Percentiles rank a stretch among this genome's conserved stretches.
Evolutionary conservation across 2,329 filamentous ascomycete genomes (phyloP).

Genomic region (Beauveria sp.): DNA sequence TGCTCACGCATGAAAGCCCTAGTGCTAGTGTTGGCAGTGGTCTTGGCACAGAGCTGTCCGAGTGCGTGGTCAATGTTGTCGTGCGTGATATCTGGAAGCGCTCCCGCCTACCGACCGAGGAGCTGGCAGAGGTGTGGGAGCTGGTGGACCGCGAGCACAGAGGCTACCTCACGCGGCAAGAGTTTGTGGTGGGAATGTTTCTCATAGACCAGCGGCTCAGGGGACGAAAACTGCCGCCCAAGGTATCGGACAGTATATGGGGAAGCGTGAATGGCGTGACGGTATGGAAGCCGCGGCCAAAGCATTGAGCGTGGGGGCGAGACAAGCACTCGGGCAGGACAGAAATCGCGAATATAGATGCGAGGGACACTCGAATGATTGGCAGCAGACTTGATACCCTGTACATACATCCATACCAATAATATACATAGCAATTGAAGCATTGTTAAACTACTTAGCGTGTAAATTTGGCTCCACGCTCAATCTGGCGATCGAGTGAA

Average conservation of each 20-base stretch:
- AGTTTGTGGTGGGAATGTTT: conserved; percentile 81
- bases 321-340: background rate
- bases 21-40: conserved; percentile 14
- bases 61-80: conserved; percentile 58
- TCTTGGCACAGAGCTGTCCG: conserved; percentile 24
- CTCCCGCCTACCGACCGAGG: conserved; percentile 58
- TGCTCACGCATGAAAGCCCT: conserved; percentile 26
- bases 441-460: background rate
- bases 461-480: background rate
- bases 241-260: conserved; percentile 70
- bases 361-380: background rate
- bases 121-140: conserved; percentile 70
- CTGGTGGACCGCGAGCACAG: conserved; percentile 53
- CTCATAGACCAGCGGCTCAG: conserved; percentile 73
- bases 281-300: conserved; percentile 24
- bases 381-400: conserved; percentile 3
- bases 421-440: background rate
- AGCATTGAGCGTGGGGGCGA: conserved; percentile 10
- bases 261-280: conserved; percentile 50
- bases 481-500: too few species aligned
- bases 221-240: conserved; percentile 66
- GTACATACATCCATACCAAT: background rate
- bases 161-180: conserved; percentile 55
- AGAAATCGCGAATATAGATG: too few species aligned
- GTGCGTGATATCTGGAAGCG: conserved; percentile 69